Evolutionary conservation across 768 basidiomycete species (phyloP).

Genomic region (Lactarius indigo): DNA sequence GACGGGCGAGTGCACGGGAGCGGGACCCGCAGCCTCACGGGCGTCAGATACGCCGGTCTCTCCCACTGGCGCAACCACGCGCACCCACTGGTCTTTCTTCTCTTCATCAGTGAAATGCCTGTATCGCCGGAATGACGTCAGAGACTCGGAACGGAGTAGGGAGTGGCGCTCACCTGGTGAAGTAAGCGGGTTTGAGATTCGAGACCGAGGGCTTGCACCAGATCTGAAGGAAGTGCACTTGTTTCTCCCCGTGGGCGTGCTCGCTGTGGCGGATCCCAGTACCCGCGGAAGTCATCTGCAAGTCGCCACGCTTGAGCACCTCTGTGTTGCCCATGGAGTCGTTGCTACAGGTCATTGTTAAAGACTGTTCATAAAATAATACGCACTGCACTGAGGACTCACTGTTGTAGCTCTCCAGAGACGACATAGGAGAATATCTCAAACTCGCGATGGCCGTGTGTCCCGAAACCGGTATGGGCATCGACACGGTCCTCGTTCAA

Average conservation of each 20-base stretch:
- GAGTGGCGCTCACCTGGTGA: constrained; percentile 51
- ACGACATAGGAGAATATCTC: constrained; percentile 92
- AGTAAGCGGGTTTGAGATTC: constrained; percentile 72
- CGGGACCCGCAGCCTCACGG: constrained; percentile 72
- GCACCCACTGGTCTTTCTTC: constrained; percentile 69
- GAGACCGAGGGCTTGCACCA: constrained; percentile 52
- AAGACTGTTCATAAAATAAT: not conserved
- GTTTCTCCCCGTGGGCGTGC: constrained; percentile 46
- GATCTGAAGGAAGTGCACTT: constrained; percentile 65
- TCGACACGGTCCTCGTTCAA: constrained; percentile 91
- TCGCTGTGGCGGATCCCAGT: constrained; percentile 88
- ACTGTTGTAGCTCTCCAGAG: constrained; percentile 78
- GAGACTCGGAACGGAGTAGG: not conserved
- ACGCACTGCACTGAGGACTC: constrained; percentile 29
- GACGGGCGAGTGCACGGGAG: constrained; percentile 71
- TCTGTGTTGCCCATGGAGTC: constrained; percentile 93
- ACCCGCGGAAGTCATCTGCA: constrained; percentile 90
- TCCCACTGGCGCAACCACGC: constrained; percentile 72
- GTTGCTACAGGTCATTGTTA: constrained; percentile 43
- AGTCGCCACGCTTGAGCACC: constrained; percentile 80
- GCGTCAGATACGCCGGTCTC: constrained; percentile 52
- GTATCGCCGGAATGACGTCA: not conserved
- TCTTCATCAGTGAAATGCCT: constrained; percentile 77
- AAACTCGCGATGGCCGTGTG: constrained; percentile 78
- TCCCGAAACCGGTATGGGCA: constrained; percentile 77